Conservation (phyloP, 257 asterid species). For the Gynochthodes officinalis region DNA sequence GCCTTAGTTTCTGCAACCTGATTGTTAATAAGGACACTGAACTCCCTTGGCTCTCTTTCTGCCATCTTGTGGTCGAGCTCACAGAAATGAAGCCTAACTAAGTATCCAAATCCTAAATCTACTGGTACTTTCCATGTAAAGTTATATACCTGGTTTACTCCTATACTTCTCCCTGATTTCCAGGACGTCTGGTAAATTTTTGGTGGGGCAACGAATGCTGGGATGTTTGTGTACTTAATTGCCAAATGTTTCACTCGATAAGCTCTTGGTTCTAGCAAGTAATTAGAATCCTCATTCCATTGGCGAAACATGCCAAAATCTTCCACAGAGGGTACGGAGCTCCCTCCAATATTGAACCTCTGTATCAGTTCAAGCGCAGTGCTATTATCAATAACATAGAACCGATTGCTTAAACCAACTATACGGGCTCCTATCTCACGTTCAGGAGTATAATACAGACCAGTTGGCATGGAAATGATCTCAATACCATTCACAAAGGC, state of each 20-base stretch:
- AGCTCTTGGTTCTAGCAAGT: slow-evolving; percentile 33
- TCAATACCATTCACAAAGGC: slow-evolving; percentile 20
- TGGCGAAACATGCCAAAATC: slow-evolving; percentile 16
- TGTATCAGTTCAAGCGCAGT: slow-evolving; percentile 13
- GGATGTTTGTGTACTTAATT: background rate
- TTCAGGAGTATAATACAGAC: background rate
- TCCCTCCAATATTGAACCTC: slow-evolving; percentile 9
- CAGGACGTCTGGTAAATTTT: slow-evolving; percentile 18
- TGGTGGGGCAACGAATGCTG: slow-evolving; percentile 3
- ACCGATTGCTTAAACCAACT: slow-evolving; percentile 6
- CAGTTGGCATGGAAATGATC: slow-evolving; percentile 12
- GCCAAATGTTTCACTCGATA: slow-evolving; percentile 20
- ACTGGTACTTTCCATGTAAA: slow-evolving; percentile 6
- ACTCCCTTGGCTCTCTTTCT: background rate
- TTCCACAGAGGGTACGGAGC: background rate
- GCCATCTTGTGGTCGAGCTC: background rate
- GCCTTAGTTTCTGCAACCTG: background rate
- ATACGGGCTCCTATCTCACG: background rate
- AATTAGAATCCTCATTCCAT: slow-evolving; percentile 33
- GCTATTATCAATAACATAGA: background rate
- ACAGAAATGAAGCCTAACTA: slow-evolving; percentile 16
- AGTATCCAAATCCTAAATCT: slow-evolving; percentile 9
- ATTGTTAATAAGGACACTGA: slow-evolving; percentile 9
- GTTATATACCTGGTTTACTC: background rate
- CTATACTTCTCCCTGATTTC: background rate